Evolutionary conservation across 352 stramenopile genomes (phyloP).

Genomic region (Aphanomyces stellatus): DNA sequence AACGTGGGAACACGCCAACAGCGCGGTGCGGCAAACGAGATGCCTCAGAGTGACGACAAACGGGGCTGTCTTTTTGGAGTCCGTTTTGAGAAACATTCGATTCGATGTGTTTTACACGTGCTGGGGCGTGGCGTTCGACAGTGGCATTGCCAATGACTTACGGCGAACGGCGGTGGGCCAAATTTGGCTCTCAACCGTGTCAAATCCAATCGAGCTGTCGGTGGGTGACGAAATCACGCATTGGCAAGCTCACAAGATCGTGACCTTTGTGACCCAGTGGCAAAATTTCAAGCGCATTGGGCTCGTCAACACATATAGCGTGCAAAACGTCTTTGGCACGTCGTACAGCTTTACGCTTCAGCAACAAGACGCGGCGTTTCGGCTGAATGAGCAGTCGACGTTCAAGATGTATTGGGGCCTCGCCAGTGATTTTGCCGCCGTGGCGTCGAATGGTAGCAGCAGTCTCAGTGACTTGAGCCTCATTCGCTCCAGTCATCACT

Average conservation of each 20-base stretch:
- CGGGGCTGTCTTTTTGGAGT: not conserved
- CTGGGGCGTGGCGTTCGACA: not conserved
- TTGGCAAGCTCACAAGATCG: not conserved
- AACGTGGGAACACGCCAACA: not conserved
- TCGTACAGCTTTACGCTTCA: not conserved
- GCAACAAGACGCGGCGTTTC: not conserved
- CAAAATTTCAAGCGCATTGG: slow-evolving; percentile 15
- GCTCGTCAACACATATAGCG: not conserved
- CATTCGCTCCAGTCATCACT: not conserved
- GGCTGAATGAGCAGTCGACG: not conserved
- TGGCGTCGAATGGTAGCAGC: not conserved
- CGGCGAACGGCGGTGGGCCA: not conserved
- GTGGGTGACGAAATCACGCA: not conserved
- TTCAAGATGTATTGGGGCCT: slow-evolving; percentile 10
- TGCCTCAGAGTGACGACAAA: not conserved
- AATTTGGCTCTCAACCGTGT: not conserved
- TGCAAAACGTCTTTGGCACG: not conserved
- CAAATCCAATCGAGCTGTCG: not conserved
- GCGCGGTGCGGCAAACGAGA: not conserved
- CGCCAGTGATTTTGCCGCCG: not conserved
- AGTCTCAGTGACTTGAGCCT: not conserved
- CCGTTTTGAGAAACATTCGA: not conserved
- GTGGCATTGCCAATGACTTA: not conserved
- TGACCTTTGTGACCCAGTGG: not conserved
- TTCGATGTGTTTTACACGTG: not conserved